Evolutionary conservation across 2,329 filamentous ascomycete species (phyloP).

Genomic region (Colletotrichum spaethianum): DNA sequence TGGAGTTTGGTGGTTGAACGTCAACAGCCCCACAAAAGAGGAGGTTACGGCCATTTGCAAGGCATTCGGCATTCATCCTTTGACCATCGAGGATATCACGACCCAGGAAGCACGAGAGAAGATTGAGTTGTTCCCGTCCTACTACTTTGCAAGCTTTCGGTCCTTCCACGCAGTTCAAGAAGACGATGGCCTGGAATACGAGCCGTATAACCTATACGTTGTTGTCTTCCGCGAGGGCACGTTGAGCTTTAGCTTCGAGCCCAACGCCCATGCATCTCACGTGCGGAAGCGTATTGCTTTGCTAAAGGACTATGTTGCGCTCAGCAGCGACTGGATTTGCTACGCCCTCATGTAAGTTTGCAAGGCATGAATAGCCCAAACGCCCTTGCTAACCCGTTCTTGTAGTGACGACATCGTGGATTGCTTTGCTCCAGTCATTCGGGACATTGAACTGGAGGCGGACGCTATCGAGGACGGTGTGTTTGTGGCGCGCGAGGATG

Average conservation of each 20-base stretch:
- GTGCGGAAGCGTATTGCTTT: constrained; percentile 93
- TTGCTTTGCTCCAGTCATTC: constrained; percentile 91
- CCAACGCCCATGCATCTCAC: constrained; percentile 88
- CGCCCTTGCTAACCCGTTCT: constrained; percentile 45
- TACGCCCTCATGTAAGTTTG: constrained; percentile 90
- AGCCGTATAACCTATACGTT: constrained; percentile 96
- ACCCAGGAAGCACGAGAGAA: constrained; percentile 98
- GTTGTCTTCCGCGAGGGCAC: constrained; percentile 97
- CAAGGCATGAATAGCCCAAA: not conserved
- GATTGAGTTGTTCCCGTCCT: constrained; percentile 96
- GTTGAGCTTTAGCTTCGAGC: constrained; percentile 92
- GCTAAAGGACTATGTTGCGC: constrained; percentile 92
- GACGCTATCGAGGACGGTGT: constrained; percentile 96
- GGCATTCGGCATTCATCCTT: constrained; percentile 93
- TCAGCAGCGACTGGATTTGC: constrained; percentile 98
- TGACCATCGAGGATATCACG: constrained; percentile 96
- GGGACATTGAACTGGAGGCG: constrained; percentile 87
- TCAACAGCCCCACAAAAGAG: constrained; percentile 89
- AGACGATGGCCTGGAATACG: constrained; percentile 85
- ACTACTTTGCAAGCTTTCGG: constrained; percentile 98
- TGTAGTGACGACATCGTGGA: constrained; percentile 94
- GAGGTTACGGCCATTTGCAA: constrained; percentile 91
- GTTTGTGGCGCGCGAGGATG: constrained; percentile 90
- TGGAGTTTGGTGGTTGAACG: constrained; percentile 99
- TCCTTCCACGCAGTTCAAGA: constrained; percentile 88